Percentiles rank a stretch among this genome's conserved stretches.
Evolutionary conservation across 75 land plant species (phyloP).

Genomic region (Ceratopteris richardii): DNA sequence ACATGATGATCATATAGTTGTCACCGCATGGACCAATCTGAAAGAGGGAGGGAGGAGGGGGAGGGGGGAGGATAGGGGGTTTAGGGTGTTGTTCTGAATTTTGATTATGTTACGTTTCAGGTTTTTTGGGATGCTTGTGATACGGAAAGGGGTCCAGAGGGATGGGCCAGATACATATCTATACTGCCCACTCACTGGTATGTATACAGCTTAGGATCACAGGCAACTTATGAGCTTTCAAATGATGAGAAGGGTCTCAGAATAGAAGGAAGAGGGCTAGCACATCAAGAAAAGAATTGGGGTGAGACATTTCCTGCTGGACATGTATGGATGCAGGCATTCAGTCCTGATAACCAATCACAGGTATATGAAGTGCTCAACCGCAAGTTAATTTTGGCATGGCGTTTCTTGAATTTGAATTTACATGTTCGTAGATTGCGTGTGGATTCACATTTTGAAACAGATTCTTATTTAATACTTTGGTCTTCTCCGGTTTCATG

Average conservation of each 20-base stretch:
- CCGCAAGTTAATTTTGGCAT: not conserved
- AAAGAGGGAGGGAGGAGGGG: too few species aligned
- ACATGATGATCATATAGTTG: too few species aligned
- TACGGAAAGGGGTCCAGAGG: conserved; percentile 36
- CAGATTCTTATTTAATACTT: not conserved
- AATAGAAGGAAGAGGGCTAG: conserved; percentile 20
- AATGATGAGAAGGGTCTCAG: conserved; percentile 8
- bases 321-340: conserved; percentile 42
- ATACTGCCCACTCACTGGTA: conserved; percentile 36
- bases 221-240: conserved; percentile 22
- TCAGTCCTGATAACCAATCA: conserved; percentile 16
- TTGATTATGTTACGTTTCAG: conserved; percentile 4
- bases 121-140: conserved; percentile 26
- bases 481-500: too few species aligned
- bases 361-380: conserved; percentile 16
- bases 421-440: not conserved
- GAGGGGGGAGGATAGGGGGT: too few species aligned
- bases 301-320: conserved; percentile 35
- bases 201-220: conserved; percentile 33
- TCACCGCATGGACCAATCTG: too few species aligned
- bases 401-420: not conserved
- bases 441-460: not conserved
- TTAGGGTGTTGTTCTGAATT: too few species aligned
- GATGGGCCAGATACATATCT: conserved; percentile 31
- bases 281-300: conserved; percentile 45